phyloP scores from a whole-genome alignment of 345 rosid genomes.

The Punica granatum region DNA sequence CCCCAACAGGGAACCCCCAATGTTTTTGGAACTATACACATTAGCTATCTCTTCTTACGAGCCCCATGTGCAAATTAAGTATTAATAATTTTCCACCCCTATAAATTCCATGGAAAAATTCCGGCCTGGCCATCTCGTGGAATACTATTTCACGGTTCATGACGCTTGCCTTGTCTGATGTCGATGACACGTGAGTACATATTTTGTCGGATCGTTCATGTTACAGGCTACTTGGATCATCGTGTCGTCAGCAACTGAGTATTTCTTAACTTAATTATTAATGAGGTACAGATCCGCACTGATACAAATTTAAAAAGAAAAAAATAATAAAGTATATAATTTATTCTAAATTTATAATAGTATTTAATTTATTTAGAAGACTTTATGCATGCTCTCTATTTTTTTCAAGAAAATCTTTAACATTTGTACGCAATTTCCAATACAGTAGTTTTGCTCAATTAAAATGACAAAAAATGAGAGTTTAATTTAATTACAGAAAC shows the following conservation, averaged over 20 bases:
- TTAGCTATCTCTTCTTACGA: background rate
- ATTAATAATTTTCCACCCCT: background rate
- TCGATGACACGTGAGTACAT: background rate
- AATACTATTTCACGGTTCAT: background rate
- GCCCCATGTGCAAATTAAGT: background rate
- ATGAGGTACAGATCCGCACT: no score
- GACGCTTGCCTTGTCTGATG: background rate
- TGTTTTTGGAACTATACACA: background rate
- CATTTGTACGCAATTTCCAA: no score
- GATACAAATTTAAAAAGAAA: no score
- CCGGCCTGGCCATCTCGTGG: background rate
- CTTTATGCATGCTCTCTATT: no score
- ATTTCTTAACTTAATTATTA: no score
- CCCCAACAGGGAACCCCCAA: constrained; percentile 16
- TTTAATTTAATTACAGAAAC: no score
- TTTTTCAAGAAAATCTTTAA: no score
- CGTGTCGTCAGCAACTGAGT: background rate
- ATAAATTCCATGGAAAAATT: background rate
- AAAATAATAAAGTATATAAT: no score
- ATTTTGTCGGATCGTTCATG: background rate
- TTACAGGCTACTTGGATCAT: background rate
- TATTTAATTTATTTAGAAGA: no score
- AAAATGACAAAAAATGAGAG: no score
- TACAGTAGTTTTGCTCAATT: no score
- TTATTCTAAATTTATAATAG: no score